phyloP scores from a whole-genome alignment of 1,284 basidiomycete genomes.

The Ustilago xerochloae region DNA sequence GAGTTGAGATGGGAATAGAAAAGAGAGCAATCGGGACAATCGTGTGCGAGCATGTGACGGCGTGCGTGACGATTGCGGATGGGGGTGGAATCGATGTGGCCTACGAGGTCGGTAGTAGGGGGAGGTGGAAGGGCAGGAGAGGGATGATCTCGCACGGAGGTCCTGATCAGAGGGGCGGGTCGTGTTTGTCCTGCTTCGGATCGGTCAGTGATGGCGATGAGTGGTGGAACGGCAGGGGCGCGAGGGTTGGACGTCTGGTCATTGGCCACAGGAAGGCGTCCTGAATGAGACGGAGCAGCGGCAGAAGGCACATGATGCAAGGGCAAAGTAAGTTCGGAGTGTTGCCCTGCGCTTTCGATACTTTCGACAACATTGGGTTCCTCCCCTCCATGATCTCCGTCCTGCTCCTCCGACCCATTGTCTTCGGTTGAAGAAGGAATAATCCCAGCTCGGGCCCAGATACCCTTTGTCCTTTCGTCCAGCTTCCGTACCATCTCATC shows the following conservation, averaged over 20 bases:
- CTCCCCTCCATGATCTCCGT: background rate
- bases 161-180: background rate
- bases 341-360: slow-evolving; percentile 7
- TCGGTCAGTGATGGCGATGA: too few relatives aligned
- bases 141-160: background rate
- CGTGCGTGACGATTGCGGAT: slow-evolving; percentile 20
- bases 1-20: slow-evolving; percentile 31
- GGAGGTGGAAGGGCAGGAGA: background rate
- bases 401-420: background rate
- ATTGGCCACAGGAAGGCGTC: too few relatives aligned
- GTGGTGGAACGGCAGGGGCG: background rate
- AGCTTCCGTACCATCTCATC: background rate
- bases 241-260: background rate
- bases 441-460: slow-evolving; percentile 15
- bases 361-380: background rate
- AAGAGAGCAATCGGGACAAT: slow-evolving; percentile 37
- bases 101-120: background rate
- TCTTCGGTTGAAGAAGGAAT: too few relatives aligned
- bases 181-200: background rate
- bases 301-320: background rate
- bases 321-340: slow-evolving; percentile 21
- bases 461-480: background rate
- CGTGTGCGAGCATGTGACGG: slow-evolving; percentile 20
- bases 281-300: background rate
- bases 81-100: slow-evolving; percentile 24